A percentile compares a stretch with the other conserved stretches of the same genome.
Evolutionary conservation across 257 asterid genomes (phyloP).

Genomic region (Handroanthus guayacan): DNA sequence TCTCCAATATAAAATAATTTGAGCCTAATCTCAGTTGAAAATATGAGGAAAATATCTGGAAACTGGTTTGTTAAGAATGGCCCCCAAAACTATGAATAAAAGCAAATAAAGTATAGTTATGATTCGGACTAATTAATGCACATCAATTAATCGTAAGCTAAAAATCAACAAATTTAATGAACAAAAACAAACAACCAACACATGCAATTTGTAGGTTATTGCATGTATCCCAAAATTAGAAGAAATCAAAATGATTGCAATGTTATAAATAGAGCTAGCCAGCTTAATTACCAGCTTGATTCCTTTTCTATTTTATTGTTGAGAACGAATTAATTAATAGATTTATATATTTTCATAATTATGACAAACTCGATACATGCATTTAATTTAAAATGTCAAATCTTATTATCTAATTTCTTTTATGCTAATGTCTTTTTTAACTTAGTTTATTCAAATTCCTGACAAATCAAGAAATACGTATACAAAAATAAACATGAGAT

Average conservation of each 20-base stretch:
- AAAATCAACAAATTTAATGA: slow-evolving; percentile 5
- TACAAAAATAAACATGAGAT: too few species aligned
- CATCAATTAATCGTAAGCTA: slow-evolving; percentile 10
- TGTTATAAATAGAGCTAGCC: neutral
- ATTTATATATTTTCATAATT: neutral
- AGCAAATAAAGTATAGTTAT: slow-evolving; percentile 23
- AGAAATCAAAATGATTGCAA: neutral
- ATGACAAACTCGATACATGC: too few species aligned
- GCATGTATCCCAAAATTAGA: neutral
- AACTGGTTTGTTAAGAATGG: neutral
- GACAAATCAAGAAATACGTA: too few species aligned
- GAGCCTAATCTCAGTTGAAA: slow-evolving; percentile 23
- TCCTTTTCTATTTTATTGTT: neutral
- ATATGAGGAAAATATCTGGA: slow-evolving; percentile 7
- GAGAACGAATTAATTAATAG: neutral
- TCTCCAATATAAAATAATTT: neutral
- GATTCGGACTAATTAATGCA: slow-evolving; percentile 3
- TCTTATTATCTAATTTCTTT: too few species aligned
- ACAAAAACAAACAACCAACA: slow-evolving; percentile 2
- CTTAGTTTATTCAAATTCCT: too few species aligned
- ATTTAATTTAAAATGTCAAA: too few species aligned
- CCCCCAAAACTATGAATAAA: slow-evolving; percentile 2
- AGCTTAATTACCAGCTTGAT: neutral
- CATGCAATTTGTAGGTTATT: neutral
- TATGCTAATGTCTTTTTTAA: too few species aligned